These are phyloP conservation scores for Apiosordaria backusii DNA, from an alignment of 495 filamentous ascomycete species.

Conservation along the genomic window DNA sequence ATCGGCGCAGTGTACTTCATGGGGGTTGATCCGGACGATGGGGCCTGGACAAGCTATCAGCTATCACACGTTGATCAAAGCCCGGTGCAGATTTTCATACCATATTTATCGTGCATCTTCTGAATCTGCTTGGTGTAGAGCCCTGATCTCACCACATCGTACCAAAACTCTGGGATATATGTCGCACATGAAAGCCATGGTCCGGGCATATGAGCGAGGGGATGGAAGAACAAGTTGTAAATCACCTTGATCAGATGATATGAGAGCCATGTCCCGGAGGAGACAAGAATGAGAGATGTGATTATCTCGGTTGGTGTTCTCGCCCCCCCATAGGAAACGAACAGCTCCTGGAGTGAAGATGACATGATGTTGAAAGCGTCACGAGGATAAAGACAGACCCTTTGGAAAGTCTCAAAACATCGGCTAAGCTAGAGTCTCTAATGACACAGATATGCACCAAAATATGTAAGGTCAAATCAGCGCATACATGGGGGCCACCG, in stretches of 20 bases:
- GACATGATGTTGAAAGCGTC: background rate
- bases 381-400: no score
- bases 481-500: no score
- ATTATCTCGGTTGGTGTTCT: background rate
- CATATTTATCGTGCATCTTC: slow-evolving; percentile 19
- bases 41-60: slow-evolving; percentile 3
- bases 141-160: background rate
- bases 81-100: background rate
- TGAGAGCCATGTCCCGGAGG: background rate
- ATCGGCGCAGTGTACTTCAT: slow-evolving; percentile 17
- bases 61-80: background rate
- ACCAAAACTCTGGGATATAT: background rate
- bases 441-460: no score
- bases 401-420: no score
- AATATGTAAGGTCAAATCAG: no score
- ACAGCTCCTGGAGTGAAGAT: background rate
- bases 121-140: slow-evolving; percentile 8
- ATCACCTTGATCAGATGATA: background rate
- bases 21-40: slow-evolving; percentile 13
- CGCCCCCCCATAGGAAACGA: background rate
- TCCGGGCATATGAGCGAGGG: background rate
- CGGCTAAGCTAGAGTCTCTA: no score
- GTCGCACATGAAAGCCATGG: background rate
- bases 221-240: background rate
- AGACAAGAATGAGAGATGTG: background rate